Evolutionary conservation across 2,329 filamentous ascomycete genomes (phyloP).

Genomic region (Tothia fuscella): DNA sequence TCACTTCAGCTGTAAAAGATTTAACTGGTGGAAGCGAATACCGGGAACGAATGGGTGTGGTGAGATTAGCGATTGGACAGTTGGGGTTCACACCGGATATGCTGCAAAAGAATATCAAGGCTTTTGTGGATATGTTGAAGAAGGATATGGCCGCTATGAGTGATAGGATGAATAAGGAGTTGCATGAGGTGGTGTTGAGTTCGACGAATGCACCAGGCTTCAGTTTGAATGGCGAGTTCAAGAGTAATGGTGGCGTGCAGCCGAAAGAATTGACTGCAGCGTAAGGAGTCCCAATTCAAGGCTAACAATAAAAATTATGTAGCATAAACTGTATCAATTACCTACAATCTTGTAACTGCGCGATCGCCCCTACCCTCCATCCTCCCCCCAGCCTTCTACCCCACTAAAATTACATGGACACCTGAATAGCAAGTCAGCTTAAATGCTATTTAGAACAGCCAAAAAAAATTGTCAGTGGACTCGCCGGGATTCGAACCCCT

Average conservation of each 20-base stretch:
- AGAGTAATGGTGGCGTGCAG: constrained; percentile 35
- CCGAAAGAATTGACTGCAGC: too few species aligned
- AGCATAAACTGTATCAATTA: too few species aligned
- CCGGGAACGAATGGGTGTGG: constrained; percentile 70
- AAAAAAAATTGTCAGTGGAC: too few species aligned
- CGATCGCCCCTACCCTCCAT: too few species aligned
- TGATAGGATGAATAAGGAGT: constrained; percentile 55
- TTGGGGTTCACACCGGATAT: constrained; percentile 79
- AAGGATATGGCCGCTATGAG: constrained; percentile 57
- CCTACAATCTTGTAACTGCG: too few species aligned
- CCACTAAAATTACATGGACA: too few species aligned
- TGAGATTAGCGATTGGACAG: constrained; percentile 85
- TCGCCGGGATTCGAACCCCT: too few species aligned
- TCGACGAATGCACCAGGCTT: constrained; percentile 80
- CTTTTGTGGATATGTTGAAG: constrained; percentile 65
- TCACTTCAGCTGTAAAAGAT: constrained; percentile 62
- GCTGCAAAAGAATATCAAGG: constrained; percentile 71
- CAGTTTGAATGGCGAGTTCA: constrained; percentile 71
- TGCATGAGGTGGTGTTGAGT: constrained; percentile 66
- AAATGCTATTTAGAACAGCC: too few species aligned
- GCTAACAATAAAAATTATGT: too few species aligned
- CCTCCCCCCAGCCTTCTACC: too few species aligned
- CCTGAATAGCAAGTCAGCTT: too few species aligned
- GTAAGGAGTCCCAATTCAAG: too few species aligned
- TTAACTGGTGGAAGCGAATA: constrained; percentile 79